Evolutionary conservation across 2,329 filamentous ascomycete species (phyloP), one percentile per base, ranked within the genome.

Genomic region (Pseudocercospora cruenta): DNA sequence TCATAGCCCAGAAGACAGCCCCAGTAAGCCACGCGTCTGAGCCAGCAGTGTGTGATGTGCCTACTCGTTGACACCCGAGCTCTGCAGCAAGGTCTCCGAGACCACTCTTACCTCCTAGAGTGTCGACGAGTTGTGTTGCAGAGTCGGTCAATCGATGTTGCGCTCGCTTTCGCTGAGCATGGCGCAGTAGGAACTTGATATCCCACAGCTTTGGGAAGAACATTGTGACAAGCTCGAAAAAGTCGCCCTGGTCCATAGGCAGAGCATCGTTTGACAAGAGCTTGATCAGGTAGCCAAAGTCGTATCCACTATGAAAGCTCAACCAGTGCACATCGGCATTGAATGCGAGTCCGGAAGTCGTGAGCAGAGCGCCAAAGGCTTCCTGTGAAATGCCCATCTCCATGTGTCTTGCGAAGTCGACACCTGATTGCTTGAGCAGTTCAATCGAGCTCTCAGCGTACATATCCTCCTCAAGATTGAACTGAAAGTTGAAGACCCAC

Each of bases 401-500:
- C 63, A 94, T 90, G 69, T 97, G 89, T 67, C 90, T 86, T 62
- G 87, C 85, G 71, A 99, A 97, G 78, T 98, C 93, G 68, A 97
- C 94, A n/a, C 95, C 95, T 1, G 93, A 92, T 74, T 92, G 90
- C 72, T 93, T 90, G 21, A 98, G 86, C 73, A 96, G 93, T 70
- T 95, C 91, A 71, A 97, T 97, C 16, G 93, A 97, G 65, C 93
- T 91, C 77, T 97, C 91, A 69, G 96, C 95, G 81, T 96, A 98
- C 95, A 99, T 99, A 80, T 99, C 95, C 45, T 94, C 89, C 71
- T 95, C 91, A 9, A 97, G 85, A 1, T 93, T 95, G 80, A 98
- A 99, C 73, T 94, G 91, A 81, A 99, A 99, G 84, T 99, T 98
- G 85, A 99, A 99, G 73, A 97, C 94, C 95, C 95, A 99, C 19